Conservation (phyloP, 345 rosid species). For the Bretschneidera sinensis region DNA sequence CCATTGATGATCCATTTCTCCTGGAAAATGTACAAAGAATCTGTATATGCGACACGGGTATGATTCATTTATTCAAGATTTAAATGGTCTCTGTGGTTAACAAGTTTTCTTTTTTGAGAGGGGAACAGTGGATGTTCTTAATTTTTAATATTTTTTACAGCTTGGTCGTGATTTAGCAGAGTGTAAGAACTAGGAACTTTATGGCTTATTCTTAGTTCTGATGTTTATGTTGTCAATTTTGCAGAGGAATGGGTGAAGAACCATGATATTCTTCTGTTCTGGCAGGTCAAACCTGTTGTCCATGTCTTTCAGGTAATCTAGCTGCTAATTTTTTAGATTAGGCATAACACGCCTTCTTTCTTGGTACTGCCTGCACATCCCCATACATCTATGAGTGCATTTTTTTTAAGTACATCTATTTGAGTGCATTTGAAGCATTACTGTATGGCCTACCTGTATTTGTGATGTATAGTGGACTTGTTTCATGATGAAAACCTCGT, state of each 20-base stretch:
- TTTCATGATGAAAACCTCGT: background rate
- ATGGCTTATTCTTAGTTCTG: background rate
- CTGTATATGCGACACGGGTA: slow-evolving; percentile 78
- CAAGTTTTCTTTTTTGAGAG: background rate
- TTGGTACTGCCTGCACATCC: background rate
- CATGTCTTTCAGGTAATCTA: slow-evolving; percentile 86
- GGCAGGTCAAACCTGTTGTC: slow-evolving; percentile 93
- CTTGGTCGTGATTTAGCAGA: background rate
- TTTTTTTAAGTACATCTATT: too few relatives aligned
- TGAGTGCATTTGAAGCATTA: background rate
- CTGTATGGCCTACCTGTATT: background rate
- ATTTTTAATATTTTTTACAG: background rate
- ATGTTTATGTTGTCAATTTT: slow-evolving; percentile 19
- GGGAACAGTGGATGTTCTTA: background rate
- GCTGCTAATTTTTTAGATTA: background rate
- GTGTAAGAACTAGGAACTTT: background rate
- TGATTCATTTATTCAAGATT: background rate
- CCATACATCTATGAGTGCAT: background rate
- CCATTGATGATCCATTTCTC: slow-evolving; percentile 60
- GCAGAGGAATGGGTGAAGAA: slow-evolving; percentile 77
- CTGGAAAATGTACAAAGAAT: slow-evolving; percentile 69
- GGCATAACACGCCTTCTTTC: background rate
- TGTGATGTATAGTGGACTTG: background rate
- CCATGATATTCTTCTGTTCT: slow-evolving; percentile 83
- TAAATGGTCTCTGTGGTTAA: background rate